Evolutionary conservation across 768 basidiomycete genomes (phyloP), one percentile per base, ranked within the genome.

Genomic region (Collybia nuda): DNA sequence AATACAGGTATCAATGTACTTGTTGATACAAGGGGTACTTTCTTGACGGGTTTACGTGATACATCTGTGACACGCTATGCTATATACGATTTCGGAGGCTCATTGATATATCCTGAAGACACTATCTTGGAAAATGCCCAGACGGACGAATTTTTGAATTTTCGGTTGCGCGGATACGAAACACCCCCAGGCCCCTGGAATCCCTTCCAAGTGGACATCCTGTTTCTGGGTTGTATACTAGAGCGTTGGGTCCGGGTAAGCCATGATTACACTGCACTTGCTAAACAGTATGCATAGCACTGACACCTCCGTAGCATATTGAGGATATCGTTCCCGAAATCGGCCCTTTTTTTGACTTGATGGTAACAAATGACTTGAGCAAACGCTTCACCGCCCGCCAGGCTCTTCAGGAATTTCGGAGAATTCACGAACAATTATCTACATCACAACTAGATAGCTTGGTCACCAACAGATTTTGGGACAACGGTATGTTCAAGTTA

Each of bases 1-100:
- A 61, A 58, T 47, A 47, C 41, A 7, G 54, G 54, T 2, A 50
- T 54, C 22, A 60, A 60, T 37, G 48, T 49, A 3, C 14, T 51
- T 18, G 37, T n/a, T 11, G 6, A 46, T 0, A 12, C n/a, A 5
- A 7, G n/a, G 6, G 18, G 12, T 23, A 9, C 14, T 24, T 35
- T 44, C 32, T 26, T 47, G 18, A 9, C 17, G 32, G 23, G 23
- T 19, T 18, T 47, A 22, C 29, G 46, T n/a, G 35, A 47, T 7
- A 29, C 46, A 3, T 15, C 17, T 6, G 46, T 32, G 1, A 26
- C 35, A 14, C 46, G 46, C 9, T 47, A 47, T 21, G 36, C 46
- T 15, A 6, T 37, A 2, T 47, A 47, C 24, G 46, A 47, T 19
- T 47, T 47, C 24, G 36, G 19, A 6, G 15, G 5, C 1, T 47